These are phyloP conservation scores for Rhazya stricta DNA, from an alignment of 257 asterid genomes.

Conservation along the genomic window DNA sequence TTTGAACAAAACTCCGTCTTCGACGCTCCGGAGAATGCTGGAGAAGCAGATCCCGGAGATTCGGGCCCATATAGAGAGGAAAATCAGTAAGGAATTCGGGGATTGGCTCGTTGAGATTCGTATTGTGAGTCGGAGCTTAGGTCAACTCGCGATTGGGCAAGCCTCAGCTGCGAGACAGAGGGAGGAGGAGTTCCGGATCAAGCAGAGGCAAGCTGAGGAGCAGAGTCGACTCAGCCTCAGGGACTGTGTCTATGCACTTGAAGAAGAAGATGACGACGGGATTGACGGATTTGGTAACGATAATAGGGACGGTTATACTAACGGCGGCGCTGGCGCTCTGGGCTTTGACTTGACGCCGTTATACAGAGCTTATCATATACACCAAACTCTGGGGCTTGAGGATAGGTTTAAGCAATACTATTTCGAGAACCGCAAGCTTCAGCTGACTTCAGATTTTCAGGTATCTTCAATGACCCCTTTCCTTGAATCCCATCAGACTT, in stretches of 20 bases:
- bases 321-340: constrained; percentile 39
- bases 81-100: constrained; percentile 75
- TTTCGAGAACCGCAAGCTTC: constrained; percentile 90
- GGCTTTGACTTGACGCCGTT: constrained; percentile 90
- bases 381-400: constrained; percentile 82
- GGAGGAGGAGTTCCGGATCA: constrained; percentile 83
- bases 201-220: constrained; percentile 96
- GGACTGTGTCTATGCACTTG: constrained; percentile 78
- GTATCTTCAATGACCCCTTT: constrained; percentile 97
- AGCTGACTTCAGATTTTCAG: constrained; percentile 92
- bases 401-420: constrained; percentile 78
- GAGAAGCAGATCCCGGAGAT: constrained; percentile 95
- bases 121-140: constrained; percentile 69
- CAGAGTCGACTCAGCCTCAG: constrained; percentile 85
- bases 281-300: constrained; percentile 42
- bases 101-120: constrained; percentile 98
- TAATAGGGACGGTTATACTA: constrained; percentile 21
- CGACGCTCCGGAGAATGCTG: constrained; percentile 62
- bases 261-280: constrained; percentile 82
- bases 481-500: constrained; percentile 87
- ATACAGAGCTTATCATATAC: constrained; percentile 77
- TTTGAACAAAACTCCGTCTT: constrained; percentile 52
- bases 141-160: constrained; percentile 97
- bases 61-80: constrained; percentile 69
- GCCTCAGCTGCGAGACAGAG: constrained; percentile 95